A percentile compares a stretch with the other conserved stretches of the same genome.
These are phyloP conservation scores for Hericium erinaceus DNA, from an alignment of 768 basidiomycete species.

Conservation along the genomic window DNA sequence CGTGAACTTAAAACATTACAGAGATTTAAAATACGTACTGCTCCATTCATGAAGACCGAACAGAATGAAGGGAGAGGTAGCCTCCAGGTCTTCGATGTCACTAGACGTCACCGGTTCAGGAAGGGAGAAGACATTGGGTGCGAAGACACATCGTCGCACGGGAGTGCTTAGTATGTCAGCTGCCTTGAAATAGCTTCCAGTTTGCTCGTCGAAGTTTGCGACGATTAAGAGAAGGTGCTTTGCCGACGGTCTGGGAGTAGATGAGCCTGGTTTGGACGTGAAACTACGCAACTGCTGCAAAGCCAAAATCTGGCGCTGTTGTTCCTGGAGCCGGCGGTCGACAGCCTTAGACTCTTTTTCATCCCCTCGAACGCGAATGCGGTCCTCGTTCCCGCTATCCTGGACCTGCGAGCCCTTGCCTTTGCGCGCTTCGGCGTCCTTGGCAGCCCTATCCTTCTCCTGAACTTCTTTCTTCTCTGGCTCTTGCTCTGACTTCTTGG, in stretches of 20 bases:
- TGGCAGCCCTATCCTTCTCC: constrained; percentile 3
- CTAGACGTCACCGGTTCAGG: constrained; percentile 20
- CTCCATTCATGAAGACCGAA: constrained; percentile 47
- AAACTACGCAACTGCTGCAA: constrained; percentile 20
- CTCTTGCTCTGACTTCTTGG: neutral
- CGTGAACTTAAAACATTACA: neutral
- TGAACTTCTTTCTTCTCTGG: constrained; percentile 6
- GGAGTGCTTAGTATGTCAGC: constrained; percentile 32
- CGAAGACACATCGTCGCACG: constrained; percentile 37
- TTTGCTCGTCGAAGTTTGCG: constrained; percentile 22
- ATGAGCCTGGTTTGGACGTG: constrained; percentile 18
- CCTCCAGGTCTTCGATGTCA: constrained; percentile 10
- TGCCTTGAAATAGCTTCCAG: constrained; percentile 15
- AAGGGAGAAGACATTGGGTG: constrained; percentile 28
- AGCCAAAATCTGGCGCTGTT: constrained; percentile 8
- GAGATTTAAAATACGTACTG: constrained; percentile 24
- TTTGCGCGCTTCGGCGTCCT: constrained; percentile 3
- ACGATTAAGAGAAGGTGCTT: constrained; percentile 48
- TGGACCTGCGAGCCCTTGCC: neutral
- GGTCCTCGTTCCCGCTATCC: neutral
- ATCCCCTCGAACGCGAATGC: neutral
- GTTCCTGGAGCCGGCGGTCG: neutral
- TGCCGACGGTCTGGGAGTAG: constrained; percentile 22
- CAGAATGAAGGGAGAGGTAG: constrained; percentile 26
- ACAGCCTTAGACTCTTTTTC: neutral